A percentile compares a stretch with the other conserved stretches of the same genome.
Evolutionary conservation across 805 yeast genomes (phyloP).

Genomic region (Metschnikowia koreensis): DNA sequence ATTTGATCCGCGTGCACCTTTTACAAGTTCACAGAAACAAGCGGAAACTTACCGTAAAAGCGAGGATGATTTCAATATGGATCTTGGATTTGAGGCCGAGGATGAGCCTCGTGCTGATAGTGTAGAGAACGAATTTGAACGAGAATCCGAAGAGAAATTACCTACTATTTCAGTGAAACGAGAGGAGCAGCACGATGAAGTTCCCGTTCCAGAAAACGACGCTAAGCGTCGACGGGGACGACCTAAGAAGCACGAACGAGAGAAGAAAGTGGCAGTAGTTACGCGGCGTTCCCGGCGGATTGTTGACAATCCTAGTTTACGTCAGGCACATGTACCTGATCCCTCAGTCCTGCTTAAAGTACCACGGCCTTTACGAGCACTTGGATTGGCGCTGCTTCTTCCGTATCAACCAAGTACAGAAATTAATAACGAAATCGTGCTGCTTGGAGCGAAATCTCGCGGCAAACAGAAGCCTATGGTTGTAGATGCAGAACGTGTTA

Average conservation of each 20-base stretch:
- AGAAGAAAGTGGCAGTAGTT: conserved; percentile 9
- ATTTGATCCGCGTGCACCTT: too few species aligned
- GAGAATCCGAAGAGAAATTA: too few species aligned
- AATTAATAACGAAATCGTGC: neutral
- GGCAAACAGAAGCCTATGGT: conserved; percentile 30
- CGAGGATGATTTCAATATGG: too few species aligned
- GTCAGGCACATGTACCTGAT: conserved; percentile 7
- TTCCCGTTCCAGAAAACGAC: neutral
- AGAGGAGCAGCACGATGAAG: neutral
- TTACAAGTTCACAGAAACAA: too few species aligned
- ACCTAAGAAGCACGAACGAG: conserved; percentile 16
- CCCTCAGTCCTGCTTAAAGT: neutral
- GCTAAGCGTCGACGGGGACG: conserved; percentile 19
- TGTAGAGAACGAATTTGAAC: too few species aligned
- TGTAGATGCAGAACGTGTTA: conserved; percentile 30
- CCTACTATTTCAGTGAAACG: neutral
- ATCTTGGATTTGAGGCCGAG: neutral
- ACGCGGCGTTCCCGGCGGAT: conserved; percentile 17
- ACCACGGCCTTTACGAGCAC: conserved; percentile 14
- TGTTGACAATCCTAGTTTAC: conserved; percentile 15
- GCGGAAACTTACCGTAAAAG: too few species aligned
- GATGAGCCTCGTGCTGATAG: neutral
- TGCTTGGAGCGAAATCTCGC: conserved; percentile 18
- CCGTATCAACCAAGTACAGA: neutral
- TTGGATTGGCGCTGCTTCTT: conserved; percentile 11